Base-by-base conservation (phyloP, 305 asterid species). In the Solanum hybrid region DNA sequence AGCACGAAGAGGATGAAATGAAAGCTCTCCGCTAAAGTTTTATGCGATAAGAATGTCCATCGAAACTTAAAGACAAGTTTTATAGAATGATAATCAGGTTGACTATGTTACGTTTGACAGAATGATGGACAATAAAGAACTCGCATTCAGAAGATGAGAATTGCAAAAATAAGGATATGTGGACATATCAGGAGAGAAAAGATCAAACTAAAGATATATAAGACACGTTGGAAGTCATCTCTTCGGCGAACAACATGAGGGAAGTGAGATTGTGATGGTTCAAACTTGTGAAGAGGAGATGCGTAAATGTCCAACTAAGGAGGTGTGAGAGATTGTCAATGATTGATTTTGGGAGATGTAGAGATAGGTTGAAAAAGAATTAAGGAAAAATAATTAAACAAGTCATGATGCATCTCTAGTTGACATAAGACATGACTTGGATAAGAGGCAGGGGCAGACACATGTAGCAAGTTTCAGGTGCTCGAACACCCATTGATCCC, bases 121-220 rank as follows among this genome's bases (percentile, higher is more conserved):
- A n/a, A 9, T n/a, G 31, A n/a, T n/a, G 15, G 0, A n/a, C 6
- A n/a, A n/a, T n/a, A 0, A n/a, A 66, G 7, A 66, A 66, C 31
- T n/a, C 1, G 0, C 3, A 0, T n/a, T 66, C 7, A 10, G 4
- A n/a, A 0, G 15, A 66, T 66, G 14, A 66, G 75, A 66, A 0
- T 66, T n/a, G 7, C 1, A 0, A 66, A 66, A 66, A n/a, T 9
- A 66, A n/a, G 31, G 4, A 66, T 66, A 10, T n/a, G 0, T 66
- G 75, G 7, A 66, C 31, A 66, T 66, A 2, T 1, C 10, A 56
- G 0, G 10, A 56, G 69, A 17, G 10, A 56, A 0, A 56, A 56
- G 26, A 60, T 6, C 1, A 7, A 22, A 60, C 2, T 7, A 60
- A 60, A 60, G 7, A 10, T 66, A n/a, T 32, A 5, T 32, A 4